phyloP scores from a whole-genome alignment of 768 basidiomycete species.

The Asterophora lycoperdoides region DNA sequence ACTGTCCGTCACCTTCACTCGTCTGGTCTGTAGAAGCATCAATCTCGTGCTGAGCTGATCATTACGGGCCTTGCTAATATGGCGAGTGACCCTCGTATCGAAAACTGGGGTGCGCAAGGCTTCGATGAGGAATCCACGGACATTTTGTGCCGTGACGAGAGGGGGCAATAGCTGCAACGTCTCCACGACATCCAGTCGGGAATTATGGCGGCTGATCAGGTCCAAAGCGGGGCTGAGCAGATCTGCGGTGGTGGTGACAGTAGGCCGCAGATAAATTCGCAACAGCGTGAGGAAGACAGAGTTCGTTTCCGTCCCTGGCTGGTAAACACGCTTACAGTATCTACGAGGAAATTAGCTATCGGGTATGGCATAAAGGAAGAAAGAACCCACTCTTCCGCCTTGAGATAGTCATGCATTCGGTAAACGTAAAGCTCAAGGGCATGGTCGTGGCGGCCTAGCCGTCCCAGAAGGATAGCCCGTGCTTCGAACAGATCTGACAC shows the following conservation, averaged over 20 bases:
- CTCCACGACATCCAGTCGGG: slow-evolving; percentile 75
- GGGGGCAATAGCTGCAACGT: slow-evolving; percentile 88
- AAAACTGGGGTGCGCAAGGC: slow-evolving; percentile 62
- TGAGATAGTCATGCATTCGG: slow-evolving; percentile 72
- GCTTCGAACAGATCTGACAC: slow-evolving; percentile 79
- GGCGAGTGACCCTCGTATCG: slow-evolving; percentile 64
- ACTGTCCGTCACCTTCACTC: slow-evolving; percentile 88
- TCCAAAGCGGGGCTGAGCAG: slow-evolving; percentile 80
- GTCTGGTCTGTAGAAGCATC: slow-evolving; percentile 71
- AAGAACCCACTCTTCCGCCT: slow-evolving; percentile 78
- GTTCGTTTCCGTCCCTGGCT: slow-evolving; percentile 48
- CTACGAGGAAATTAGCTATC: slow-evolving; percentile 35
- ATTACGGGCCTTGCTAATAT: slow-evolving; percentile 68
- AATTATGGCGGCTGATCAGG: slow-evolving; percentile 82
- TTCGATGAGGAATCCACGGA: slow-evolving; percentile 74
- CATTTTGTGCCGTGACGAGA: slow-evolving; percentile 77
- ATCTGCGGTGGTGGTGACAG: slow-evolving; percentile 43
- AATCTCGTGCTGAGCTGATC: slow-evolving; percentile 72
- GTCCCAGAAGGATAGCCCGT: slow-evolving; percentile 85
- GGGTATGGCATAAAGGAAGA: not conserved
- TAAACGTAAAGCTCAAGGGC: slow-evolving; percentile 96
- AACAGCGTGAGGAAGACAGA: slow-evolving; percentile 82
- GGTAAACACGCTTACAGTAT: slow-evolving; percentile 85
- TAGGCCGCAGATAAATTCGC: slow-evolving; percentile 81
- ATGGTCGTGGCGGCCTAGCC: slow-evolving; percentile 86